Evolutionary conservation across 2,329 filamentous ascomycete genomes (phyloP).

Genomic region (Sporothrix pallida): DNA sequence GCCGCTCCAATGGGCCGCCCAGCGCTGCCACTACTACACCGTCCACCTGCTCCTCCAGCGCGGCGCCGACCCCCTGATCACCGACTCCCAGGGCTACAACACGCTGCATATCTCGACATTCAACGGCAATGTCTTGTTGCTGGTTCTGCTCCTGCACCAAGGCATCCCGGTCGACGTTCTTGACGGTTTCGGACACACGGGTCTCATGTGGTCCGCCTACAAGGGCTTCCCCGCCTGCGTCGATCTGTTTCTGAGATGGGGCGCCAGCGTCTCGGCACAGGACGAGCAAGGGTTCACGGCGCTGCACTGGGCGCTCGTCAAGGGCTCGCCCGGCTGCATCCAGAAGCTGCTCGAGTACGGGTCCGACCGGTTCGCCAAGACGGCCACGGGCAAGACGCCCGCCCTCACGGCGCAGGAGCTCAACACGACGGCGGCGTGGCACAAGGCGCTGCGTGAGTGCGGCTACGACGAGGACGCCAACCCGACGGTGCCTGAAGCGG

Average conservation of each 20-base stretch:
- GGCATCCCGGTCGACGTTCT: conserved; percentile 92
- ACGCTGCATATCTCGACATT: conserved; percentile 96
- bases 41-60: conserved; percentile 90
- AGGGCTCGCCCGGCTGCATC: conserved; percentile 86
- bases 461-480: conserved; percentile 68
- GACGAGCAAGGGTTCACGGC: conserved; percentile 95
- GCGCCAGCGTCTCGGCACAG: conserved; percentile 85
- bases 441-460: conserved; percentile 42
- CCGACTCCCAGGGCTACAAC: conserved; percentile 96
- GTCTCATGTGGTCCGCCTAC: conserved; percentile 98
- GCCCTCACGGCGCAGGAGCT: conserved; percentile 85
- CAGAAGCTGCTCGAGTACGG: conserved; percentile 96
- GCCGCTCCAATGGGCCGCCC: conserved; percentile 94
- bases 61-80: conserved; percentile 89
- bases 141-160: conserved; percentile 89
- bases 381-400: conserved; percentile 88
- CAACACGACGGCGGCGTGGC: conserved; percentile 72
- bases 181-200: conserved; percentile 89
- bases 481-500: conserved; percentile 48
- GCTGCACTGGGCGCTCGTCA: conserved; percentile 94
- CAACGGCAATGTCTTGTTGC: conserved; percentile 90
- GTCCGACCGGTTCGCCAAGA: conserved; percentile 89
- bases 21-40: conserved; percentile 94
- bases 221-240: conserved; percentile 94
- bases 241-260: conserved; percentile 91